Conservation (phyloP, 495 filamentous ascomycete genomes). For the Lasiosphaeriaceae sp. region DNA sequence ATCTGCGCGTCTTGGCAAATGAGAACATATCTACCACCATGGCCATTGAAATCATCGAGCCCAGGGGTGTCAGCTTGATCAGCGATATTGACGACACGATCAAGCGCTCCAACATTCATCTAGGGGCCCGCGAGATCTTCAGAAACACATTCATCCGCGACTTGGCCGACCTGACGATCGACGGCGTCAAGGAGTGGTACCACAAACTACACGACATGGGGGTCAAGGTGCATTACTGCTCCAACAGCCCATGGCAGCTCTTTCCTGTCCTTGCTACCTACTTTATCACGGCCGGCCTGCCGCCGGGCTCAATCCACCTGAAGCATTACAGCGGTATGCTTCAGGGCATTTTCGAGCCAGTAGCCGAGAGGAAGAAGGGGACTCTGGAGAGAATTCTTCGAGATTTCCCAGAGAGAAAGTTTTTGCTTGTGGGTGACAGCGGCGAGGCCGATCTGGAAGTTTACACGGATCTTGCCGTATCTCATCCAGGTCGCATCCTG, state of each 20-base stretch:
- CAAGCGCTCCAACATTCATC: conserved; percentile 86
- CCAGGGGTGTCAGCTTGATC: conserved; percentile 84
- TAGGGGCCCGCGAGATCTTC: conserved; percentile 89
- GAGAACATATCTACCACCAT: conserved; percentile 79
- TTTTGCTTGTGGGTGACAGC: conserved; percentile 90
- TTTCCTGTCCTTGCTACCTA: conserved; percentile 82
- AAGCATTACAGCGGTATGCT: conserved; percentile 96
- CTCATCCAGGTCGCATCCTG: conserved; percentile 76
- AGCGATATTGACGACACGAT: conserved; percentile 98
- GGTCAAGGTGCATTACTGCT: conserved; percentile 87
- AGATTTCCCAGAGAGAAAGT: conserved; percentile 87
- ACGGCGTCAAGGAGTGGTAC: conserved; percentile 91
- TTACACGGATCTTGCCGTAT: conserved; percentile 85
- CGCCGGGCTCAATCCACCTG: conserved; percentile 83
- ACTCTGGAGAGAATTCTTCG: conserved; percentile 77
- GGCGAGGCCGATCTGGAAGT: conserved; percentile 96
- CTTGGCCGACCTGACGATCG: conserved; percentile 70
- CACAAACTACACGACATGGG: conserved; percentile 66
- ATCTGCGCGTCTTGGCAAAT: conserved; percentile 80
- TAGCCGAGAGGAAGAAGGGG: conserved; percentile 87
- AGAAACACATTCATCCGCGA: conserved; percentile 92
- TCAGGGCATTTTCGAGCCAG: conserved; percentile 96
- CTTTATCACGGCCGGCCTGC: conserved; percentile 75
- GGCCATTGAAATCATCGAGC: conserved; percentile 69
- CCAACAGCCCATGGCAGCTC: conserved; percentile 94